These are phyloP conservation scores for Trametes cinnabarina DNA, from an alignment of 768 basidiomycete genomes.

Conservation along the genomic window DNA sequence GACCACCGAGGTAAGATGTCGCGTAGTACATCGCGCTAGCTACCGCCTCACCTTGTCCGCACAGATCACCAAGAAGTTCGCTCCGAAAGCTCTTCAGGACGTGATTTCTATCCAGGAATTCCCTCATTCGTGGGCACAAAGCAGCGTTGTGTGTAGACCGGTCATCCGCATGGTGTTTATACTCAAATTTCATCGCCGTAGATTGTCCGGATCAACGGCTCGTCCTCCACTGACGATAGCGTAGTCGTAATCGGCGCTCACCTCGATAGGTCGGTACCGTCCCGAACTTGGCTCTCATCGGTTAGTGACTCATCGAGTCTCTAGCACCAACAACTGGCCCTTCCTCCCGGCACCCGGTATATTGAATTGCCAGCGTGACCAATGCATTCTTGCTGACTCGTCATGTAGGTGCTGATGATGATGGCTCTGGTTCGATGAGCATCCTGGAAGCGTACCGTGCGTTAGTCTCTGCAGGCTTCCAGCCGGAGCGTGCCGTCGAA, in stretches of 20 bases:
- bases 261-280: constrained; percentile 63
- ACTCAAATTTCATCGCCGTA: constrained; percentile 30
- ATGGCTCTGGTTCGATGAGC: constrained; percentile 66
- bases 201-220: constrained; percentile 77
- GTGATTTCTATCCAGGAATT: constrained; percentile 71
- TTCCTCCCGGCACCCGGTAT: constrained; percentile 75
- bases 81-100: constrained; percentile 52
- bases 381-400: constrained; percentile 27
- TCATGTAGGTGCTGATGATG: constrained; percentile 63
- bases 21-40: neutral
- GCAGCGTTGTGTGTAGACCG: constrained; percentile 55
- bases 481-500: constrained; percentile 62
- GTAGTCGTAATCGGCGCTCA: constrained; percentile 77
- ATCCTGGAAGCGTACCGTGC: constrained; percentile 76
- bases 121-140: constrained; percentile 81
- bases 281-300: neutral
- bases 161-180: neutral
- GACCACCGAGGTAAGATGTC: constrained; percentile 53
- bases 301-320: constrained; percentile 4
- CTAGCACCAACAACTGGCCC: constrained; percentile 74
- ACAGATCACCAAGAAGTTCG: constrained; percentile 65
- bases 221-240: constrained; percentile 56
- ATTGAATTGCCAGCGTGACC: constrained; percentile 12
- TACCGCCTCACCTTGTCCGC: constrained; percentile 9
- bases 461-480: constrained; percentile 66